phyloP scores from a whole-genome alignment of 2,329 filamentous ascomycete genomes.

The Ramularia endophylla region DNA sequence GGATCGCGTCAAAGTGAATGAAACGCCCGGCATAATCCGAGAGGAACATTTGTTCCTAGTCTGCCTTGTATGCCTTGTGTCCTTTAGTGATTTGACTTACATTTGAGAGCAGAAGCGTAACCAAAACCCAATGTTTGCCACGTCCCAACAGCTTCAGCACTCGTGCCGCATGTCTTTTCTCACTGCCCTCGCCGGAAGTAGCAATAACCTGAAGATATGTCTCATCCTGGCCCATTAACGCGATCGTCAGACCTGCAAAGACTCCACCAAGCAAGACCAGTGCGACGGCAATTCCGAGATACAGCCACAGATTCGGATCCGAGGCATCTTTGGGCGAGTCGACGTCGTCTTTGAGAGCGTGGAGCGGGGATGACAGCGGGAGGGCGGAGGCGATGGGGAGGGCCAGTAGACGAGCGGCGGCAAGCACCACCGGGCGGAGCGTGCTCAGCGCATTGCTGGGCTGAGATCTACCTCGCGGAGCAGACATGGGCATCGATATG shows the following conservation, averaged over 20 bases:
- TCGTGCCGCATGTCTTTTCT: slow-evolving; percentile 75
- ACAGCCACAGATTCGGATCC: slow-evolving; percentile 69
- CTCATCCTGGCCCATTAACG: slow-evolving; percentile 79
- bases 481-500: no score
- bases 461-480: no score
- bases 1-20: no score
- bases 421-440: slow-evolving; percentile 14
- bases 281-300: slow-evolving; percentile 69
- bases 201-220: slow-evolving; percentile 96
- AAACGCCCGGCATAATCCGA: no score
- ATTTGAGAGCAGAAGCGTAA: slow-evolving; percentile 88
- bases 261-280: slow-evolving; percentile 85
- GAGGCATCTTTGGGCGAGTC: slow-evolving; percentile 25
- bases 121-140: slow-evolving; percentile 97
- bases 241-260: slow-evolving; percentile 90
- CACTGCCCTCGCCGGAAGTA: slow-evolving; percentile 74
- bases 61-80: no score
- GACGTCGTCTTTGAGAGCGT: slow-evolving; percentile 11
- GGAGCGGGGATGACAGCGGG: slow-evolving; percentile 8
- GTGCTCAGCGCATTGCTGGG: no score
- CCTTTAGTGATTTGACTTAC: no score
- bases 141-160: slow-evolving; percentile 75
- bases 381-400: slow-evolving; percentile 19
- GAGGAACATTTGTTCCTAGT: no score
- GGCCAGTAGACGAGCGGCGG: slow-evolving; percentile 15